Conservation (phyloP, 2,329 filamentous ascomycete species). For the Scopulariopsis brevicaulis region DNA sequence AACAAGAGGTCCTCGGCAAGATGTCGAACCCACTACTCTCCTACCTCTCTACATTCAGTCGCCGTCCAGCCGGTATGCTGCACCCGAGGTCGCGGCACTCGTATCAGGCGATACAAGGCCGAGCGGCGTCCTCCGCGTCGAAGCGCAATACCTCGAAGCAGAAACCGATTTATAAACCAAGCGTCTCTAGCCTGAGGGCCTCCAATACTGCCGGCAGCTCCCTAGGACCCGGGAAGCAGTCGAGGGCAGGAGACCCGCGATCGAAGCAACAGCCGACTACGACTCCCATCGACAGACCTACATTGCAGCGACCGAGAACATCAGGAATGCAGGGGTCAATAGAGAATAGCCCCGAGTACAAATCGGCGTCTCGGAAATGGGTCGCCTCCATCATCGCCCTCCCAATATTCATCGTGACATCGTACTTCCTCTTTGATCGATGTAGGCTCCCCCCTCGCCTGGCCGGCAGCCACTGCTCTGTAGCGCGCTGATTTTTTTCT, state of each 20-base stretch:
- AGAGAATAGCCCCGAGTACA: conserved; percentile 27
- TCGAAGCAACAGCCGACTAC: background rate
- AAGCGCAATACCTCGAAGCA: background rate
- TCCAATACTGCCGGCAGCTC: background rate
- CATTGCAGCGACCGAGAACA: background rate
- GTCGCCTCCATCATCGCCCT: conserved; percentile 35
- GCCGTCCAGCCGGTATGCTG: background rate
- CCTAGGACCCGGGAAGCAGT: too few species aligned
- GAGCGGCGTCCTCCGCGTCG: background rate
- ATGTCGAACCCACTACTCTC: background rate
- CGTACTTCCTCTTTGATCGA: conserved; percentile 40
- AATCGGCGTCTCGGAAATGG: conserved; percentile 31
- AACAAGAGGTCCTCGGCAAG: background rate
- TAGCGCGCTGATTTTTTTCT: background rate
- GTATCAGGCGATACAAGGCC: background rate
- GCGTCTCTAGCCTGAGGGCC: background rate
- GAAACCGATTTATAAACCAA: background rate
- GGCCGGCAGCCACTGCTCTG: background rate
- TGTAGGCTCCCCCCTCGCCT: conserved; percentile 15
- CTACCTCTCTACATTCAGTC: background rate
- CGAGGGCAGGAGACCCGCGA: background rate
- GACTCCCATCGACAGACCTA: background rate
- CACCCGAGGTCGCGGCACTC: background rate
- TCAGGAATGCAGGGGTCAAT: background rate
- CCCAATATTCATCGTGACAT: conserved; percentile 42